Evolutionary conservation across 1,284 basidiomycete species (phyloP), one percentile per base, ranked within the genome.

Genomic region (Naganishia sp.): DNA sequence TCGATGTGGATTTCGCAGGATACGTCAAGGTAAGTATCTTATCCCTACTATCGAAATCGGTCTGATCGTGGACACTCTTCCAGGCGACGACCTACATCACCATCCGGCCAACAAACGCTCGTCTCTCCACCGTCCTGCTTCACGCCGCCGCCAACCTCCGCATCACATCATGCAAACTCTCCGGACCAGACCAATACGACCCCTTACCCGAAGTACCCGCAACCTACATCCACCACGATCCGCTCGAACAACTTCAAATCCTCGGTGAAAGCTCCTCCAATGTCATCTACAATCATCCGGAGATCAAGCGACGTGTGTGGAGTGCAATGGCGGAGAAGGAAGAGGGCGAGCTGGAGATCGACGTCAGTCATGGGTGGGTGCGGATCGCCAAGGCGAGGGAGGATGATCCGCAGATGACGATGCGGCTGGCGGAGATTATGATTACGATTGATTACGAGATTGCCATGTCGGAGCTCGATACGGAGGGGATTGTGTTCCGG

Each of bases 271-370:
- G 69, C 75, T 13, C 90, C 69, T 92, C 90, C 75, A 87, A 90
- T 67, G 83, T 89, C 4, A 75, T 77, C 50, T 74, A 76, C 45
- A 71, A 73, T 9, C 94, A 97, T 80, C 91, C 93, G 7, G 95
- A 97, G 77, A 84, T 96, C 69, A 98, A 97, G 83, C 86, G 95
- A 63, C 90, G 89, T 80, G 80, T 96, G 39, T 99, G 93, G 81
- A 87, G 92, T 0, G 90, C 94, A 0, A 83, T 93, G 50, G 87
- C 91, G 66, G 94, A 98, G 73, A 86, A 88, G 52, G 92, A 94
- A 69, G 90, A 96, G 75, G 95, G 96, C 68, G 96, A 98, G 78
- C 80, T 99, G 46, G 92, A 92, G 16, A 92, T 99, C 72, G 85
- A 88, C 21, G 87, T 99, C 63, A 93, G 94, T 69, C 89, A 92